Base-by-base conservation (phyloP, 2,329 filamentous ascomycete species). In the Neurospora sp. region DNA sequence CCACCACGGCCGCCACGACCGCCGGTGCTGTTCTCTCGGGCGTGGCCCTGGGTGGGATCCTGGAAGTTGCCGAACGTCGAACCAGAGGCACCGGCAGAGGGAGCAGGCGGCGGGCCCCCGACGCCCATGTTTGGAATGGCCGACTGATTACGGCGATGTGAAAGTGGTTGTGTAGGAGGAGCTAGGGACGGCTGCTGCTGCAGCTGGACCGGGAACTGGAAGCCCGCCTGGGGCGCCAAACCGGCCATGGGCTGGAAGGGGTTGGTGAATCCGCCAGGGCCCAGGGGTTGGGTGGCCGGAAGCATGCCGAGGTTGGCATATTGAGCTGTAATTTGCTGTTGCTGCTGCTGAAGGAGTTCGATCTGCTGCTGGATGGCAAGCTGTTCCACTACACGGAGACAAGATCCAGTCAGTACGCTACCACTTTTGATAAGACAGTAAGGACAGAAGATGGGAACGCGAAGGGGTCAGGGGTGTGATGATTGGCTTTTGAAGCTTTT, bases 291-390 rank as follows among this genome's bases (percentile, higher is more conserved):
- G 77, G 92, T 91, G 68, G 92, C 91, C 75, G 91, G 91, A 77
- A 98, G 90, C 87, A 98, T 93, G 80, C 93, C 93, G 92, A 97
- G 94, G 81, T 96, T 97, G 77, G 97, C 91, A 84, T 97, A 97
- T 83, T 98, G 95, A 76, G 93, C 93, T 82, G 96, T 92, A 78
- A 98, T 96, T 80, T 97, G 94, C 81, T 98, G 94, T 80, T 98
- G 96, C 81, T 98, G 96, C 81, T 97, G 93, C 84, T 98, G 95
- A 78, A 98, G 87, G 79, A 96, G 87, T 83, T 98, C 95, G 78
- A 98, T 97, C 83, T 98, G 95, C 84, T 97, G 95, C 83, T 97
- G 94, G 80, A 98, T 94, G 79, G 93, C 93, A 79, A 97, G 88
- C 87, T 97, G 94, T 85, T 97, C 95, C 92, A 97, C 94, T 97